These are phyloP conservation scores for Plasmodium vivax DNA, from an alignment of 169 alveolate genomes.

Conservation along the genomic window DNA sequence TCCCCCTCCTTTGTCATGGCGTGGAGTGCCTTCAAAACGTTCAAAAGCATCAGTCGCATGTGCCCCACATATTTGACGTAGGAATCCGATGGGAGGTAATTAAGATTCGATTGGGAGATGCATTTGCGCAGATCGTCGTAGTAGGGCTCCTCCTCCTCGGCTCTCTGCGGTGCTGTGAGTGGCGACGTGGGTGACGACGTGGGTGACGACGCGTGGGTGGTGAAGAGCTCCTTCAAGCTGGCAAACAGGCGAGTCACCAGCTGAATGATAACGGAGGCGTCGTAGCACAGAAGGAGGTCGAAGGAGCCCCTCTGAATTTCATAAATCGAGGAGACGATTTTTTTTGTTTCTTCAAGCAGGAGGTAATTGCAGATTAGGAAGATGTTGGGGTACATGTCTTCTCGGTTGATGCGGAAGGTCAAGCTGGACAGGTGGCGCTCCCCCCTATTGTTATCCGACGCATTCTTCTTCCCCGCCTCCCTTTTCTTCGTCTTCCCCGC, in stretches of 20 bases:
- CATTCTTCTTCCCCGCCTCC: no score
- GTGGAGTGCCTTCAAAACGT: slow-evolving; percentile 9
- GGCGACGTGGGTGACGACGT: neutral
- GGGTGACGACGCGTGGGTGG: neutral
- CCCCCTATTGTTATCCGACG: neutral
- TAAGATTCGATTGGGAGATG: slow-evolving; percentile 5
- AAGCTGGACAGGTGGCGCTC: neutral
- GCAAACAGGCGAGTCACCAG: slow-evolving; percentile 6
- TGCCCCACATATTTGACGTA: slow-evolving; percentile 18
- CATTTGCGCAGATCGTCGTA: slow-evolving; percentile 2
- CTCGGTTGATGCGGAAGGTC: neutral
- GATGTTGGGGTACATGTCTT: slow-evolving; percentile 47
- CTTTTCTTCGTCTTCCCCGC: neutral
- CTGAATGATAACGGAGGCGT: slow-evolving; percentile 36
- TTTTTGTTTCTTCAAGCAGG: slow-evolving; percentile 44
- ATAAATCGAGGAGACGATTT: neutral
- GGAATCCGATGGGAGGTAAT: neutral
- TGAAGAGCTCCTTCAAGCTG: slow-evolving; percentile 6
- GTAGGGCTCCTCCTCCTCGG: neutral
- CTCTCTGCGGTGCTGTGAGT: neutral
- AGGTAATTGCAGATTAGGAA: slow-evolving; percentile 49
- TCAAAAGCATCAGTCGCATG: slow-evolving; percentile 27
- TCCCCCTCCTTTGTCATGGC: neutral
- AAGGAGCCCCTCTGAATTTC: slow-evolving; percentile 18
- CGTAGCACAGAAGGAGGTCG: slow-evolving; percentile 6